Evolutionary conservation across 805 yeast genomes (phyloP), one percentile per base, ranked within the genome.

Genomic region (Ogataea dorogensis): DNA sequence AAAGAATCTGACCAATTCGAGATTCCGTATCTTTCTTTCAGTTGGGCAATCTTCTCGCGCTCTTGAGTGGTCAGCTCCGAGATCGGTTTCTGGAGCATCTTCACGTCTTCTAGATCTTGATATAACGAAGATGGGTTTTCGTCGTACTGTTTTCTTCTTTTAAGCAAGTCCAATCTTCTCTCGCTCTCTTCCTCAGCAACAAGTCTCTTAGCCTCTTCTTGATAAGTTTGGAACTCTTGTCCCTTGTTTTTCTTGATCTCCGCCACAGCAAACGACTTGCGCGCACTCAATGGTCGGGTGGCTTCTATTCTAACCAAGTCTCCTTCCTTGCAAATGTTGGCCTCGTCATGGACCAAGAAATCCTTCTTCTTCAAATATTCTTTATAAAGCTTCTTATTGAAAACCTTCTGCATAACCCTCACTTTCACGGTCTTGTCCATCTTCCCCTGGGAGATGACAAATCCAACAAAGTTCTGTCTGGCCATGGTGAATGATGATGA

Each of bases 361-460:
- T 86, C 94, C 53, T 83, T 85, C 67, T 88, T 77, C 53, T 75
- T 79, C 53, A 84, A 66, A 49, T 86, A 71, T 48, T 86, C 86
- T 64, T 84, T 85, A 58, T 84, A 83, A 45, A 86, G 74, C 42
- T 70, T 65, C 40, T 74, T 74, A 61, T 87, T 83, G 68, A 80
- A 86, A 27, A 76, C 75, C 54, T 79, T 80, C 29, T 79, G 79
- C 58, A 84, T 82, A 20, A 91, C 89, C 43, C 96, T 76, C 42
- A 91, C 97, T 66, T 88, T 89, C 46, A 91, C 88, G 40, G 98
- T 91, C 68, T 91, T 93, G 64, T 75, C 74, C 96, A 89, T 93
- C 61, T 87, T 87, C 27, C 98, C 98, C 57, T 89, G 97, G 33
- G 96, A 87, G 20, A 88, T 80, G 50, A 91, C 98, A 63, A 87